Base-by-base conservation (phyloP, 306 rosid species). In the Cicer bijugum region DNA sequence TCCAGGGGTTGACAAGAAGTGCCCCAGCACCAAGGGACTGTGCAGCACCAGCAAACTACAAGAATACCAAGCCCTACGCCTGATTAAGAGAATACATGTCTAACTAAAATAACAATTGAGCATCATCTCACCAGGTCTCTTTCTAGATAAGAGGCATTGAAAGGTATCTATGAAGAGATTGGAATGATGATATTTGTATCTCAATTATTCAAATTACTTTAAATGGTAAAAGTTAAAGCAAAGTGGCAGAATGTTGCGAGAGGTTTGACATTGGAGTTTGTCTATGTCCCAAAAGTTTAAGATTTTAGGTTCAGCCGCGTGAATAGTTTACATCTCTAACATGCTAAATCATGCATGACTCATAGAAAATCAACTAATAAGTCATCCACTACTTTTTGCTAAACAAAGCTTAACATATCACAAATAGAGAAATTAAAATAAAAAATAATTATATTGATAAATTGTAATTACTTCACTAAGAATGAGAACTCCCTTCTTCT, bases 11-110 rank as follows among this genome's bases (percentile, higher is more conserved):
- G 76, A 93, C 97, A 55, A 91, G 86, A 76, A 93, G 74, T 17
- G 98, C 98, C 76, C 98, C 97, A 14, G 97, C 97, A 77, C 98
- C 98, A 61, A 93, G 89, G 71, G 98, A 93, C 80, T 93, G 98
- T 12, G 98, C 98, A 10, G 98, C 98, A 44, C 98, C 98, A 63
- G 98, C 98, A 87, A 93, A 93, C 97, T 94, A 76, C 83, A 88
- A 73, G 77, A 58, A 80, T 45, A 50, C 53, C 40, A 74, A 61
- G 38, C 72, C 65, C 76, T 75, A 76, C 76, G 62, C 20, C 53
- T 63, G 14, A 78, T 79, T 75, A 78, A 55, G 57, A 60, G 20
- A 23, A 38, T 60, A 74, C 50, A 23, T 64, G 73, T 50, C 66
- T 61, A 50, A 37, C 12, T 7, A 47, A 59, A 28, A 44, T 63